These are phyloP conservation scores for Jasminum sambac DNA, from an alignment of 257 asterid species.

Conservation along the genomic window DNA sequence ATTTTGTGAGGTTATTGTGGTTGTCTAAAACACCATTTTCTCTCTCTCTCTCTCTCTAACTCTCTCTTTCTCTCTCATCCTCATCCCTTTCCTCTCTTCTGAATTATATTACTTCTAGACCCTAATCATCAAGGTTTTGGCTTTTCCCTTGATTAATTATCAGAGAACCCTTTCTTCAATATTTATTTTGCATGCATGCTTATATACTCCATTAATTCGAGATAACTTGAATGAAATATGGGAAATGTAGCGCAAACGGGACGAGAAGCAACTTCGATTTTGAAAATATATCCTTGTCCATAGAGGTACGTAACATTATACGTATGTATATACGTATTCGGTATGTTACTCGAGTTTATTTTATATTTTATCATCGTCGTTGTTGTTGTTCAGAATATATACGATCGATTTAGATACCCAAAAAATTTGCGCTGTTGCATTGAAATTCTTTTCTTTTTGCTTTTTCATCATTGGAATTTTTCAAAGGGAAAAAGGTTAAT, in stretches of 20 bases:
- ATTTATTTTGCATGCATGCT: constrained; percentile 42
- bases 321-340: too few relatives aligned
- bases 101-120: constrained; percentile 3
- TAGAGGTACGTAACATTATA: constrained; percentile 33
- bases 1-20: constrained; percentile 41
- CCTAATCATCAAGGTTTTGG: neutral
- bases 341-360: neutral
- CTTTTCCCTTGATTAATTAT: constrained; percentile 4
- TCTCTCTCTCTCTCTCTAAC: constrained; percentile 15
- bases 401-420: neutral
- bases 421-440: too few relatives aligned
- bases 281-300: constrained; percentile 27
- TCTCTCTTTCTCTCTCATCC: neutral
- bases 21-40: constrained; percentile 8
- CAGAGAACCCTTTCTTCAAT: constrained; percentile 10
- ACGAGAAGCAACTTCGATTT: constrained; percentile 33
- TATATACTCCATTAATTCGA: constrained; percentile 19
- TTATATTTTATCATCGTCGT: neutral
- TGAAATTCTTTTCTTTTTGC: constrained; percentile 20
- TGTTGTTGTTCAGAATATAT: constrained; percentile 2
- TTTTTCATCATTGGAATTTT: constrained; percentile 15
- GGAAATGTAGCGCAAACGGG: constrained; percentile 30
- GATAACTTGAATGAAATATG: constrained; percentile 26
- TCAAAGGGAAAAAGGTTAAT: neutral
- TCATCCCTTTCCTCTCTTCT: constrained; percentile 4